Base-by-base conservation (phyloP, 1,139 yeast genomes). In the Starmera stellimalicola region DNA sequence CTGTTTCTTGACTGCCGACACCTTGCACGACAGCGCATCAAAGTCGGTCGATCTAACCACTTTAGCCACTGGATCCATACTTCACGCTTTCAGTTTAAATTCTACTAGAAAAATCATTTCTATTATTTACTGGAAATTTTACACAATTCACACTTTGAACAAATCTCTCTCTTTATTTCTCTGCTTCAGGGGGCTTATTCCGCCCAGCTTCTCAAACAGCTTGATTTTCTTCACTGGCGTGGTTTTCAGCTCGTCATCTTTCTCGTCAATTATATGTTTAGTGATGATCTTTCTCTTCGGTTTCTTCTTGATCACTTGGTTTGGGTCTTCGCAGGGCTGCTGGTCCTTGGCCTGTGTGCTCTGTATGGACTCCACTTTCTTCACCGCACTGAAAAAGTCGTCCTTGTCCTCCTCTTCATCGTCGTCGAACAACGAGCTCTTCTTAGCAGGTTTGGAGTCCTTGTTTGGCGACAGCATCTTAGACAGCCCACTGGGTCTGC, bases 1-100 rank as follows among this genome's bases (percentile, higher is more conserved):
- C 1, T 70, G 65, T 34, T 63, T 65, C 3, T 51, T 36, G 34
- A 68, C 66, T 6, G 93, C 80, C 26, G 79, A 69, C 40, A 63
- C 58, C 32, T 93, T 71, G 41, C 94, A 78, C 17, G 87, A 69
- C 15, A 88, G 58, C 0, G 97, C 97, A 57, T 88, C 96, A 33
- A 73, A 63, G 50, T 88, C 97, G 0, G 98, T 88, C 0, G 77
- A 68, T 35, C 83, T 62, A 12, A 82, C 65, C 5, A 32, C 30
- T 27, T 44, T 41, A 10, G 30, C 28, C 4, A 23, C 28, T 6
- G 33, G 32, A 14, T 36, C 34, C 38, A 36, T 36, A n/a, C 12
- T 16, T 22, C 14, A 8, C 15, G 5, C 16, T 11, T 16, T 12
- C n/a, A 5, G 5, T 25, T 6, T 11, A 14, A 6, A 8, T 12